Evolutionary conservation across 2,329 filamentous ascomycete species (phyloP).

Genomic region (Scedosporium aurantiacum): DNA sequence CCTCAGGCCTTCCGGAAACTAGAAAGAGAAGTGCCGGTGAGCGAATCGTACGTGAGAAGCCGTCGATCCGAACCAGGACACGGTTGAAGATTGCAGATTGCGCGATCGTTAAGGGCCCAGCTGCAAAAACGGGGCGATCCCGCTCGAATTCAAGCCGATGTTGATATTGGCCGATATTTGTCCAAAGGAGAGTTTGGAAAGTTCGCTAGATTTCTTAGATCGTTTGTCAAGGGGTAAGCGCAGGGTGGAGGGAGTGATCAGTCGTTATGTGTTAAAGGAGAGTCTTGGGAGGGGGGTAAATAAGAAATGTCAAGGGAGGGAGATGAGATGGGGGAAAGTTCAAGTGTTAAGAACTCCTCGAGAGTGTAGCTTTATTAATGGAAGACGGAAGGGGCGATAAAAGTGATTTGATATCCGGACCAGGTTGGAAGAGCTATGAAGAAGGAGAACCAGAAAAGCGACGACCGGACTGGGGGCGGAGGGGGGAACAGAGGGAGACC

Average conservation of each 20-base stretch:
- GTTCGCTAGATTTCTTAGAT: neutral
- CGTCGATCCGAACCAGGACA: neutral
- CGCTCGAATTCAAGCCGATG: neutral
- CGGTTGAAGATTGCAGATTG: neutral
- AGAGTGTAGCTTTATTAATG: neutral
- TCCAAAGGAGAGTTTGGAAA: neutral
- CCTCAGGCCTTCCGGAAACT: slow-evolving; percentile 4
- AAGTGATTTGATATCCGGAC: too few species aligned
- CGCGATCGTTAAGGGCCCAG: neutral
- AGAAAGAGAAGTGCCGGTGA: neutral
- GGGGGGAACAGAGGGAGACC: neutral
- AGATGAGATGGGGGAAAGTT: neutral
- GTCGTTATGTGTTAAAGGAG: neutral
- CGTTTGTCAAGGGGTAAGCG: neutral
- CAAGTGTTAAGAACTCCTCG: neutral
- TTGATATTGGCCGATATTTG: neutral
- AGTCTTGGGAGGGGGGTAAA: neutral
- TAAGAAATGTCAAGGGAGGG: neutral
- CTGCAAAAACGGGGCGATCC: neutral
- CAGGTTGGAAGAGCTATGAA: too few species aligned
- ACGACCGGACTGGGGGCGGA: too few species aligned
- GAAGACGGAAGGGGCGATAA: too few species aligned
- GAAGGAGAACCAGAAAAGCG: too few species aligned
- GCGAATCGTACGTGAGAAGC: neutral
- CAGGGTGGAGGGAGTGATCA: neutral